Base-by-base conservation (phyloP, 495 filamentous ascomycete species). In the Glonium stellatum region DNA sequence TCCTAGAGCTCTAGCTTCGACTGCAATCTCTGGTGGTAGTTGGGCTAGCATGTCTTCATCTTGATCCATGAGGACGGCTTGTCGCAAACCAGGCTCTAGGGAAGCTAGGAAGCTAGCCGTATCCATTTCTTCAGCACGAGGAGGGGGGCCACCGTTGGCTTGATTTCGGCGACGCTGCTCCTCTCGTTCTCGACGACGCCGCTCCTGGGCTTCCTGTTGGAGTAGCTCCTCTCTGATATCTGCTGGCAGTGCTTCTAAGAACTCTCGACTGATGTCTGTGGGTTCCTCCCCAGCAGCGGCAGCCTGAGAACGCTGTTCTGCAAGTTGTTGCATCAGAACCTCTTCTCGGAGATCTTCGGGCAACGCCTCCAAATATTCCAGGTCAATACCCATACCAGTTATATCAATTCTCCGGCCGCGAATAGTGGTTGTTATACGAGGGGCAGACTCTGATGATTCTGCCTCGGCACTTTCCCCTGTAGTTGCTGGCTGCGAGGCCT, bases 271-370 rank as follows among this genome's bases (percentile, higher is more conserved):
- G 61, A 96, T 92, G 67, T 95, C 91, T 15, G 80, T 87, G 1
- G 90, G 87, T 67, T 89, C 84, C 69, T 95, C 87, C 35, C 90
- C 92, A 44, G 87, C 82, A 58, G 88, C 86, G 15, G 83, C 82
- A 60, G 88, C 88, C 71, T 90, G 82, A 6, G 87, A 85, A 65
- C 93, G 86, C 54, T 92, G 84, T 54, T 92, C 83, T 47, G 86
- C 86, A 61, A 95, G 77, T 55, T 95, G 89, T 48, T 88, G 82
- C 73, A 91, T 89, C 41, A 99, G 86, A 27, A 97, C 93, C 69
- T 99, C 93, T 71, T 97, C 92, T 27, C 93, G 82, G 52, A 97
- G 82, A 42, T 97, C 93, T 59, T 99, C 93, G 0, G 93, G 93
- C 18, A 99, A 77, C 39, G 90, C 95, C 56, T 93, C 89, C 2